Percentiles rank a stretch among this genome's conserved stretches.
These are phyloP conservation scores for Singerocomus inundabilis DNA, from an alignment of 1,284 basidiomycete species.

Conservation along the genomic window DNA sequence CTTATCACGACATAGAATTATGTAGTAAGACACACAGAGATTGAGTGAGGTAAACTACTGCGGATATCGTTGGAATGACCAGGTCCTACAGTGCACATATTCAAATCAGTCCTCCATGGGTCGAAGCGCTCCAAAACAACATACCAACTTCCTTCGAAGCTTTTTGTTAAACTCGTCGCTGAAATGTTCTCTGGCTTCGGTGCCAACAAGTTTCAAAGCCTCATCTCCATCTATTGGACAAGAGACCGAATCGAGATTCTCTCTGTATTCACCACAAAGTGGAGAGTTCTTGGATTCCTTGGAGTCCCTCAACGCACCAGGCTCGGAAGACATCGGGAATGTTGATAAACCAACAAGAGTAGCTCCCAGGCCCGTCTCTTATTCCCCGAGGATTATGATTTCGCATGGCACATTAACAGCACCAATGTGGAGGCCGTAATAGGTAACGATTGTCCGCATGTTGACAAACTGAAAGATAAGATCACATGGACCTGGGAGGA, in stretches of 20 bases:
- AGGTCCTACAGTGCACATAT: slow-evolving; percentile 42
- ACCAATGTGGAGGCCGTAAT: neutral
- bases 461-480: slow-evolving; percentile 20
- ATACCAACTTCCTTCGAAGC: slow-evolving; percentile 54
- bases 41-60: slow-evolving; percentile 66
- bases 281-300: slow-evolving; percentile 14
- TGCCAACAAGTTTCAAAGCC: slow-evolving; percentile 55
- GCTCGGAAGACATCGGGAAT: slow-evolving; percentile 21
- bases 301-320: slow-evolving; percentile 5
- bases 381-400: slow-evolving; percentile 7
- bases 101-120: slow-evolving; percentile 39
- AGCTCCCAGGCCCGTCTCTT: slow-evolving; percentile 7
- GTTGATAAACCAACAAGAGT: slow-evolving; percentile 1
- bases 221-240: slow-evolving; percentile 47
- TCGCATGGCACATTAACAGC: slow-evolving; percentile 8
- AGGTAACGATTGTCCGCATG: slow-evolving; percentile 13
- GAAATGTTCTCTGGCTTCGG: slow-evolving; percentile 47
- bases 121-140: neutral
- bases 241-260: slow-evolving; percentile 16
- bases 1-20: neutral
- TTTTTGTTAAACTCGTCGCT: slow-evolving; percentile 58
- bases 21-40: slow-evolving; percentile 43
- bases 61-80: slow-evolving; percentile 59
- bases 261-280: slow-evolving; percentile 10
- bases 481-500: slow-evolving; percentile 1